Conservation (phyloP, 176 grass and related monocot species). For the Triticum timopheevii region DNA sequence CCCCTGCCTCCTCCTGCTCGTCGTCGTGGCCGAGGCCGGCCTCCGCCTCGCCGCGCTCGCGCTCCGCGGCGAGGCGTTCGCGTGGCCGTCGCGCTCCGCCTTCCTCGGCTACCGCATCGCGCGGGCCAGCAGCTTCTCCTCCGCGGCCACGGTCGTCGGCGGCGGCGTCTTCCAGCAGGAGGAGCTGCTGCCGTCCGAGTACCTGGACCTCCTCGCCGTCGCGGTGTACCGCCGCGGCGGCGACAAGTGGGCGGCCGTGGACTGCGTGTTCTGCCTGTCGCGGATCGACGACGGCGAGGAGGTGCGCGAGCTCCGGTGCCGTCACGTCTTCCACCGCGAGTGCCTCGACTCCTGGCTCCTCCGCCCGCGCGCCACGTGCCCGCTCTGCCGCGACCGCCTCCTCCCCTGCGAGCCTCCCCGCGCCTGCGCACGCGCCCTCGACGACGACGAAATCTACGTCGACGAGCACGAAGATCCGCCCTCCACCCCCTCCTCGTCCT, state of each 20-base stretch:
- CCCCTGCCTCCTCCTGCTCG: constrained; percentile 42
- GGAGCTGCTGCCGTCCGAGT: constrained; percentile 16
- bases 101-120: constrained; percentile 43
- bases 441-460: constrained; percentile 22
- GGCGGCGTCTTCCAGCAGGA: neutral
- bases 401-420: constrained; percentile 26
- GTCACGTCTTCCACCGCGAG: constrained; percentile 48
- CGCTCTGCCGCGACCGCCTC: constrained; percentile 65
- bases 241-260: neutral
- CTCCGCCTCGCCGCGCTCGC: constrained; percentile 28
- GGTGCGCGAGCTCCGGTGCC: constrained; percentile 45
- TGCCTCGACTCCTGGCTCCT: constrained; percentile 54
- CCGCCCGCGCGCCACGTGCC: constrained; percentile 59
- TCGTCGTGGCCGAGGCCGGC: constrained; percentile 32
- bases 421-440: neutral
- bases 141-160: neutral
- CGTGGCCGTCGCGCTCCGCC: constrained; percentile 22
- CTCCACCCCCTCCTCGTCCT: neutral
- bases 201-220: constrained; percentile 32
- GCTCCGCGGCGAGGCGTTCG: neutral
- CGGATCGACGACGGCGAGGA: constrained; percentile 42
- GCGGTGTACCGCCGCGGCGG: constrained; percentile 7
- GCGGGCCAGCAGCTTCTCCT: neutral
- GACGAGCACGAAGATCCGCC: neutral
- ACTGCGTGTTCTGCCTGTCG: constrained; percentile 48